A percentile compares a stretch with the other conserved stretches of the same genome.
Conservation (phyloP, 108 stramenopile species). For the Hondaea fermentalgiana region DNA sequence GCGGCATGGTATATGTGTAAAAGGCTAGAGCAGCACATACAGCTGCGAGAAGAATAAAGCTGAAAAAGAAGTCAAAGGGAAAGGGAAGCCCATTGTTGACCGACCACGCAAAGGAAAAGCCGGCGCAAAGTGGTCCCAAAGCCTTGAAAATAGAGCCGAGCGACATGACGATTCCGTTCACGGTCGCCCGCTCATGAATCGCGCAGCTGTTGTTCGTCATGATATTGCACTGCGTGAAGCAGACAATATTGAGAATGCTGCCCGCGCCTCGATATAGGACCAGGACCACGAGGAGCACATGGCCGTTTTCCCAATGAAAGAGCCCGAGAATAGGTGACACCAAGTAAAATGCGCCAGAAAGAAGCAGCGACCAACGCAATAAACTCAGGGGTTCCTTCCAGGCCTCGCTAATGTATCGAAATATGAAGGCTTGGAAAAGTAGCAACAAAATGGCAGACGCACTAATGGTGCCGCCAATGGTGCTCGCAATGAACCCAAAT, state of each 20-base stretch:
- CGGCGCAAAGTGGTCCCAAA: background rate
- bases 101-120: background rate
- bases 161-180: background rate
- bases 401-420: background rate
- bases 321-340: background rate
- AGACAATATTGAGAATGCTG: background rate
- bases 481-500: background rate
- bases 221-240: background rate
- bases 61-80: background rate
- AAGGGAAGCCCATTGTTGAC: background rate
- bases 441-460: background rate
- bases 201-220: conserved; percentile 1
- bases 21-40: background rate
- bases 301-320: background rate
- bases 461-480: background rate
- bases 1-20: background rate
- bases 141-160: background rate
- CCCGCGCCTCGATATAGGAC: background rate
- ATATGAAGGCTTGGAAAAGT: background rate
- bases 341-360: background rate
- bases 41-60: background rate
- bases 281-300: background rate
- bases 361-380: background rate
- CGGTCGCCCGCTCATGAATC: background rate
- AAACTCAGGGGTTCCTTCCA: background rate